phyloP scores from a whole-genome alignment of 2,329 filamentous ascomycete genomes.

The Juglanconis juglandina region DNA sequence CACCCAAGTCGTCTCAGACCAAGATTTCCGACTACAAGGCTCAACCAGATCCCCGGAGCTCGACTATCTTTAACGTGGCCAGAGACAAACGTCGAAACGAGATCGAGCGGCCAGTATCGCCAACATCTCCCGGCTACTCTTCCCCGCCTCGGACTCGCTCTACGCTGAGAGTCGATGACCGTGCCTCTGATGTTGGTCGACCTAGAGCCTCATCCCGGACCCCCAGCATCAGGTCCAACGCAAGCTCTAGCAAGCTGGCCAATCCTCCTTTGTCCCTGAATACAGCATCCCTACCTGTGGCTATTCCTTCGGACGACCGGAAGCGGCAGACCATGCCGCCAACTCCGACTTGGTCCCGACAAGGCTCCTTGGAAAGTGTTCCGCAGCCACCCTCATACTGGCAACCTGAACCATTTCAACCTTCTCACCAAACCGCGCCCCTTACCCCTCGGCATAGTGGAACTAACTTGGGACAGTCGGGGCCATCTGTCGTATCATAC shows the following conservation, averaged over 20 bases:
- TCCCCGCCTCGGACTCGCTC: constrained; percentile 25
- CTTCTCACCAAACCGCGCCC: constrained; percentile 16
- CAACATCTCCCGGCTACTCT: constrained; percentile 27
- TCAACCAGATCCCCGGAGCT: constrained; percentile 2
- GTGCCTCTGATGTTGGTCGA: neutral
- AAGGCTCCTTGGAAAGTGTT: constrained; percentile 24
- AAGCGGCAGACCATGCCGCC: constrained; percentile 22
- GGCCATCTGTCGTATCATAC: constrained; percentile 38
- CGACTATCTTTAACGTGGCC: constrained; percentile 2
- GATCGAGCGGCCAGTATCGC: constrained; percentile 23
- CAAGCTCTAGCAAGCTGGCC: constrained; percentile 19
- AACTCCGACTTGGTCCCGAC: constrained; percentile 20
- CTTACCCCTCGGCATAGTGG: constrained; percentile 26
- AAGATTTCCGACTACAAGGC: constrained; percentile 3
- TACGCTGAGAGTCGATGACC: neutral
- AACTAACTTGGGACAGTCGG: constrained; percentile 33
- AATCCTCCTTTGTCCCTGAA: neutral
- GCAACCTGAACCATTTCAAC: constrained; percentile 46
- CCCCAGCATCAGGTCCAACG: constrained; percentile 25
- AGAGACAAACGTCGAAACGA: constrained; percentile 19
- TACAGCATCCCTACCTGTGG: neutral
- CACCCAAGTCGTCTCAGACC: constrained; percentile 24
- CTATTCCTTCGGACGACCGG: constrained; percentile 21
- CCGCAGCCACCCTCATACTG: constrained; percentile 32
- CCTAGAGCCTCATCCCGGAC: constrained; percentile 26